phyloP scores from a whole-genome alignment of 106 monocot species.

The Ottelia alismoides region DNA sequence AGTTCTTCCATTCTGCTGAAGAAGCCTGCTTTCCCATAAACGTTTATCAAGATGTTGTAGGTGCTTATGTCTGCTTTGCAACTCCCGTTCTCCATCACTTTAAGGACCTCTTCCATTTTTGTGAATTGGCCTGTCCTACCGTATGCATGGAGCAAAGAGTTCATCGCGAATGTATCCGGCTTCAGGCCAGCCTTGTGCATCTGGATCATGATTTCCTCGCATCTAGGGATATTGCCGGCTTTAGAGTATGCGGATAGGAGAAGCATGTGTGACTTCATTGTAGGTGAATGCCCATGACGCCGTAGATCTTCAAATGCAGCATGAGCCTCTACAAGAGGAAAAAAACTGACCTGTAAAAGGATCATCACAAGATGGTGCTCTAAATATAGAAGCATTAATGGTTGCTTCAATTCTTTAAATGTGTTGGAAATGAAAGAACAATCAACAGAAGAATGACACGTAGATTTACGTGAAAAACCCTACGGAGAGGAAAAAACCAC shows the following conservation, averaged over 20 bases:
- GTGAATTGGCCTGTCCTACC: slow-evolving; percentile 45
- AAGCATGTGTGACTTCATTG: slow-evolving; percentile 97
- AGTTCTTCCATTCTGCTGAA: slow-evolving; percentile 60
- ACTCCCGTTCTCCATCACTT: slow-evolving; percentile 41
- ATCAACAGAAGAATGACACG: too few relatives aligned
- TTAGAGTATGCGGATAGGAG: slow-evolving; percentile 85
- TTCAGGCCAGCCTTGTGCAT: slow-evolving; percentile 72
- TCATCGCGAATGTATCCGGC: slow-evolving; percentile 65
- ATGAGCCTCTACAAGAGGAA: slow-evolving; percentile 73
- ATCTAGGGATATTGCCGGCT: slow-evolving; percentile 53
- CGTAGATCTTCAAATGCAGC: slow-evolving; percentile 66
- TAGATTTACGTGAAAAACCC: too few relatives aligned
- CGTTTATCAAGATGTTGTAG: slow-evolving; percentile 74
- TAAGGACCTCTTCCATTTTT: slow-evolving; percentile 66
- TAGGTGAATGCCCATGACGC: slow-evolving; percentile 55
- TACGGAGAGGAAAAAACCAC: too few relatives aligned
- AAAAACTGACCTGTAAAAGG: too few relatives aligned
- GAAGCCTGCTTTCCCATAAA: slow-evolving; percentile 71
- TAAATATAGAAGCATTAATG: too few relatives aligned
- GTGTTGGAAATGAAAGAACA: too few relatives aligned
- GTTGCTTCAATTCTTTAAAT: too few relatives aligned
- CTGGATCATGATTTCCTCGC: slow-evolving; percentile 71
- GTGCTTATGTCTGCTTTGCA: slow-evolving; percentile 55
- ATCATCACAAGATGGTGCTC: too few relatives aligned
- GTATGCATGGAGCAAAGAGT: slow-evolving; percentile 82